Percentiles rank a stretch among this genome's conserved stretches.
Evolutionary conservation across 805 yeast species (phyloP).

Genomic region (Starmerella roubikii): DNA sequence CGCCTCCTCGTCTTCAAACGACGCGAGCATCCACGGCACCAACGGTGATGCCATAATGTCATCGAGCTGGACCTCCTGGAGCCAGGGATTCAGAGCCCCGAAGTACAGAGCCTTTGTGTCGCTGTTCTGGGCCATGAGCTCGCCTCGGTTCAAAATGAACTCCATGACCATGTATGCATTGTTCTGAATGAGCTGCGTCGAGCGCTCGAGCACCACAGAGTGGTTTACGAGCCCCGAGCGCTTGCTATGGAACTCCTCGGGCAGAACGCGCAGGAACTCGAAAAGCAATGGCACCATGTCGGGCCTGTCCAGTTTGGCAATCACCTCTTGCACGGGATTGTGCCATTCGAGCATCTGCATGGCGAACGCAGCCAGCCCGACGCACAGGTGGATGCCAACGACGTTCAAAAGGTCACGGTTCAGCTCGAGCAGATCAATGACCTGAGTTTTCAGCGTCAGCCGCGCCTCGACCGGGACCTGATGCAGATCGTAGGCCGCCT

Average conservation of each 20-base stretch:
- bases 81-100: conserved; percentile 80
- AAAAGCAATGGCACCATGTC: conserved; percentile 36
- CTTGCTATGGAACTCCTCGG: conserved; percentile 83
- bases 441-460: conserved; percentile 49
- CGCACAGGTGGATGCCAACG: conserved; percentile 69
- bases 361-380: conserved; percentile 70
- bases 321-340: conserved; percentile 55
- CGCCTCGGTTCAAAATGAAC: conserved; percentile 35
- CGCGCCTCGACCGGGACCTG: conserved; percentile 57
- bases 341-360: conserved; percentile 67
- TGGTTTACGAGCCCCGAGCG: conserved; percentile 40
- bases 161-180: conserved; percentile 58
- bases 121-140: conserved; percentile 28
- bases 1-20: conserved; percentile 43
- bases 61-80: conserved; percentile 67
- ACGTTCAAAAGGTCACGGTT: conserved; percentile 34
- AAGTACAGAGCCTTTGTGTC: conserved; percentile 34
- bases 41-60: conserved; percentile 53
- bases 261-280: conserved; percentile 73
- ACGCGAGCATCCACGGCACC: conserved; percentile 52
- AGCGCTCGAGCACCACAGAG: conserved; percentile 30
- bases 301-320: conserved; percentile 31
- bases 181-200: conserved; percentile 45
- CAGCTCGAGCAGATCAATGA: conserved; percentile 44
- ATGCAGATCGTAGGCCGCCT: conserved; percentile 66